Percentiles rank a stretch among this genome's conserved stretches.
Conservation (phyloP, 805 yeast genomes). For the Ogataea degrootiae region DNA sequence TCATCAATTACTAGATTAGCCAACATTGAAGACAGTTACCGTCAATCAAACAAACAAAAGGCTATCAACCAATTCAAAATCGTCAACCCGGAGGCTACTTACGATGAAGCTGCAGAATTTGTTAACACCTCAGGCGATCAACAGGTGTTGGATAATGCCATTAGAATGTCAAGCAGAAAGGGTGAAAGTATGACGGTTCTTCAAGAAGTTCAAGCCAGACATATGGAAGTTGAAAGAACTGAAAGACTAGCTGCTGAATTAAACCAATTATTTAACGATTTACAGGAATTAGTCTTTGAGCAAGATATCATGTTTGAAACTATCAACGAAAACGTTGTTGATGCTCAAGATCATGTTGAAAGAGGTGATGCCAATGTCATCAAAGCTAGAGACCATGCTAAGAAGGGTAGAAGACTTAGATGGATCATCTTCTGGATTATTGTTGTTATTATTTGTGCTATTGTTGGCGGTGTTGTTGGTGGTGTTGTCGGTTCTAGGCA, state of each 20-base stretch:
- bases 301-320: conserved; percentile 86
- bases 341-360: conserved; percentile 87
- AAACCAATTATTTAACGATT: conserved; percentile 89
- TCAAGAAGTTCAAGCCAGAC: conserved; percentile 94
- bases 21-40: conserved; percentile 78
- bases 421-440: conserved; percentile 75
- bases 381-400: conserved; percentile 83
- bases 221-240: conserved; percentile 88
- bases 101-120: conserved; percentile 78
- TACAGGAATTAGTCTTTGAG: conserved; percentile 94
- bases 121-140: conserved; percentile 80
- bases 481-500: conserved; percentile 35
- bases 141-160: conserved; percentile 92
- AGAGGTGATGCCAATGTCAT: conserved; percentile 92
- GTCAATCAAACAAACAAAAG: conserved; percentile 77
- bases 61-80: conserved; percentile 92
- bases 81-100: conserved; percentile 81
- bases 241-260: conserved; percentile 95
- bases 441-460: conserved; percentile 52
- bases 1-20: conserved; percentile 82
- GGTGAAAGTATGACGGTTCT: conserved; percentile 95
- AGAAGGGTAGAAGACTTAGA: conserved; percentile 86
- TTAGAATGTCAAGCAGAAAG: conserved; percentile 78
- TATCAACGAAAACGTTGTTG: conserved; percentile 72
- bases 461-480: conserved; percentile 67